Evolutionary conservation across 1,284 basidiomycete species (phyloP), one percentile per base, ranked within the genome.

Genomic region (Lignosus rhinocerotis): DNA sequence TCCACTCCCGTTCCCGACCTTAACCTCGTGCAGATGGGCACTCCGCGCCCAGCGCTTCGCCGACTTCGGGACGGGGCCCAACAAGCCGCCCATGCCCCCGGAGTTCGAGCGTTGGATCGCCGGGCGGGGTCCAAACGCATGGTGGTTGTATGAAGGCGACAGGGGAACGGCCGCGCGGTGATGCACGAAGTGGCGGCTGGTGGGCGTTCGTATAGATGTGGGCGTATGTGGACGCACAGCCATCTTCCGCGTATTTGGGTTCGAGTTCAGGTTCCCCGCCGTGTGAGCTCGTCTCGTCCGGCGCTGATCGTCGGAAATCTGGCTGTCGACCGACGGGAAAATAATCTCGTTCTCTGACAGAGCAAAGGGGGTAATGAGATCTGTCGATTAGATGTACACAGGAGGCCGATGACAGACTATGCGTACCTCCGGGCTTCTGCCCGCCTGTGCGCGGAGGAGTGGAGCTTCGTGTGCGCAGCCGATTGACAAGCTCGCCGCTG

Each of bases 1-100:
- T 6, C 10, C 41, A 19, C 10, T 17, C n/a, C n/a, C 32, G 10
- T 48, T 43, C 10, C 57, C 42, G 30, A 57, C 62, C 60, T 77
- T 78, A 59, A 90, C 82, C 67, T 89, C 87, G 64, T 91, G 89
- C 59, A 91, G 62, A 75, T 91, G 89, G 2, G 89, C 85, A 4
- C 78, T 87, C 45, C 86, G 76, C 25, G 87, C 88, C 83, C 84
- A 88, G 42, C 78, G 78, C 58, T 80, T 83, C 41, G 81, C 81
- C 19, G 82, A 83, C 60, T 76, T 76, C 12, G 78, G 77, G 30
- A 71, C 71, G 19, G 67, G 72, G 56, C 43, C 43, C 4, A 45
- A n/a, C 39, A n/a, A 11, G 43, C 36, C 36, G 14, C 69, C 67
- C 46, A 73, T 61, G 34, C 71, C 63, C 11, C 68, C 59, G 17